Conservation (phyloP, 345 rosid genomes). For the Iberis pinnata region DNA sequence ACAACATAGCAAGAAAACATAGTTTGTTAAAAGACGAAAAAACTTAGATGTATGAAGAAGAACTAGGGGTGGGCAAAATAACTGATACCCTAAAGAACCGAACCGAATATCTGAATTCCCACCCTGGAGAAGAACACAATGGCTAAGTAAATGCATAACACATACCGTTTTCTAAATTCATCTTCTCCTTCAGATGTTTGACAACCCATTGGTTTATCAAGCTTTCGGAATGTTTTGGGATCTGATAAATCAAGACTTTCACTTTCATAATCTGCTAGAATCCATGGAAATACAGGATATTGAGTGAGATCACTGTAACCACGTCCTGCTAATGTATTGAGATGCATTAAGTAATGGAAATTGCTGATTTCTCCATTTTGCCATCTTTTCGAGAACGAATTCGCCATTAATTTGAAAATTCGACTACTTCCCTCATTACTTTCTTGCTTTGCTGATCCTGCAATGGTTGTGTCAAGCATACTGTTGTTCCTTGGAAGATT, state of each 20-base stretch:
- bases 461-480: conserved; percentile 90
- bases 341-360: conserved; percentile 95
- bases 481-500: conserved; percentile 93
- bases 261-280: conserved; percentile 80
- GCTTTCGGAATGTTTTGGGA: conserved; percentile 65
- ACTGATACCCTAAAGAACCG: no score
- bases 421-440: conserved; percentile 80
- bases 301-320: conserved; percentile 96
- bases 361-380: conserved; percentile 97
- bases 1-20: conserved; percentile 8
- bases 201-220: conserved; percentile 96
- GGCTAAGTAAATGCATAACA: not conserved
- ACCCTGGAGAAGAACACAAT: no score
- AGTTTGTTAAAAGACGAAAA: not conserved
- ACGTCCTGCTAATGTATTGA: conserved; percentile 91
- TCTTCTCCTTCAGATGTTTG: conserved; percentile 88
- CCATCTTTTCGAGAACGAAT: conserved; percentile 94
- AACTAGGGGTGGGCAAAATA: no score
- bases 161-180: conserved; percentile 83
- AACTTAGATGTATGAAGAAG: not conserved
- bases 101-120: no score
- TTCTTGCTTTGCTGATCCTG: conserved; percentile 81
- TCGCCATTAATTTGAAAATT: conserved; percentile 77
- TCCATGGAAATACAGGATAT: conserved; percentile 97
- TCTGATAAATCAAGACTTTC: conserved; percentile 66